Percentiles rank a stretch among this genome's conserved stretches.
Conservation (phyloP, 2,329 filamentous ascomycete genomes). For the Colletotrichum agaves region DNA sequence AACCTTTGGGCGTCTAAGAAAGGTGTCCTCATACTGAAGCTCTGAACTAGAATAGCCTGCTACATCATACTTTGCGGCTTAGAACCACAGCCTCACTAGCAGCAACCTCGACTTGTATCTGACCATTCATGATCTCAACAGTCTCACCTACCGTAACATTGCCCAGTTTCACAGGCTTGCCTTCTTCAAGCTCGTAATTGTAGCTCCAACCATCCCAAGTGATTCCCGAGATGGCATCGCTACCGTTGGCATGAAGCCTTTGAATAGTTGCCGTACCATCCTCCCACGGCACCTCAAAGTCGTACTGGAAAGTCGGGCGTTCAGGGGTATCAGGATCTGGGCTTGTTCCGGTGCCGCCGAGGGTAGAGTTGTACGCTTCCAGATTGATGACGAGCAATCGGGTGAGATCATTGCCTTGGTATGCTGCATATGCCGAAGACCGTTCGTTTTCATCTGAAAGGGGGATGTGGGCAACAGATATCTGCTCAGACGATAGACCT, state of each 20-base stretch:
- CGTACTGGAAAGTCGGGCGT: conserved; percentile 50
- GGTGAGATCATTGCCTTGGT: conserved; percentile 54
- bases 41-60: not conserved
- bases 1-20: too few species aligned
- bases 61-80: conserved; percentile 30
- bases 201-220: conserved; percentile 72
- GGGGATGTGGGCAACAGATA: conserved; percentile 60
- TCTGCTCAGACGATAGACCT: conserved; percentile 47
- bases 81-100: conserved; percentile 56
- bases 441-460: conserved; percentile 46
- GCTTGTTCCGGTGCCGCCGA: conserved; percentile 49
- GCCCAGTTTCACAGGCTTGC: conserved; percentile 60
- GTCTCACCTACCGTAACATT: conserved; percentile 67
- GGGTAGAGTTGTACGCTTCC: conserved; percentile 67
- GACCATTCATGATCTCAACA: conserved; percentile 49
- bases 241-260: conserved; percentile 69
- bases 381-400: conserved; percentile 68
- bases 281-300: conserved; percentile 50
- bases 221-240: conserved; percentile 70
- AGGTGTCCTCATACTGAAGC: too few species aligned
- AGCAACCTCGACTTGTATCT: conserved; percentile 50
- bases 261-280: conserved; percentile 51
- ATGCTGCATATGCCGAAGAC: conserved; percentile 67
- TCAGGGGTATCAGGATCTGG: conserved; percentile 45
- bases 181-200: conserved; percentile 67